Percentiles rank a stretch among this genome's conserved stretches.
Conservation (phyloP, 1,139 yeast genomes). For the Groenewaldozyma auringiensis region DNA sequence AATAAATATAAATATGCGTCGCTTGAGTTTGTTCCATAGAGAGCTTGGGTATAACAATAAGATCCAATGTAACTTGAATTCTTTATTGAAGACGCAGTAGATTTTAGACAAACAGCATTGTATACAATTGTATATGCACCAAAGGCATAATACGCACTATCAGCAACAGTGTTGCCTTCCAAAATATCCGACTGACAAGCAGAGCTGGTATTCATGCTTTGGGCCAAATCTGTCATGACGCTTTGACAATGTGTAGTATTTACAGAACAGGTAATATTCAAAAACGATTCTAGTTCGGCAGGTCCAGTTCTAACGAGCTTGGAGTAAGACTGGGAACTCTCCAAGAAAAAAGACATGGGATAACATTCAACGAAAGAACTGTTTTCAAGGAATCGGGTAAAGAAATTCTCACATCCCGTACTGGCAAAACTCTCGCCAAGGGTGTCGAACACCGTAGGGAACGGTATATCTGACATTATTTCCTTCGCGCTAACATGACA, state of each 20-base stretch:
- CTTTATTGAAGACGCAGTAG: slow-evolving; percentile 1
- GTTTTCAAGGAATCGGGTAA: slow-evolving; percentile 22
- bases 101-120: slow-evolving; percentile 25
- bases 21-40: slow-evolving; percentile 19
- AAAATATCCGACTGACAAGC: slow-evolving; percentile 22
- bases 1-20: slow-evolving; percentile 29
- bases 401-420: slow-evolving; percentile 24
- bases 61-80: slow-evolving; percentile 7
- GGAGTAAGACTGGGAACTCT: slow-evolving; percentile 27
- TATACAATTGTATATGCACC: slow-evolving; percentile 22
- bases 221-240: slow-evolving; percentile 22
- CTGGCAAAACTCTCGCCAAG: slow-evolving; percentile 27
- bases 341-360: slow-evolving; percentile 28
- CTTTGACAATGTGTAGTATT: slow-evolving; percentile 18
- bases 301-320: slow-evolving; percentile 22
- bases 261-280: slow-evolving; percentile 26
- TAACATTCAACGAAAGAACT: slow-evolving; percentile 23
- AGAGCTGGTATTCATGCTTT: slow-evolving; percentile 13
- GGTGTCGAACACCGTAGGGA: slow-evolving; percentile 29
- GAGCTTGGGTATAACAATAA: slow-evolving; percentile 28
- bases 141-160: slow-evolving; percentile 27
- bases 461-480: not conserved
- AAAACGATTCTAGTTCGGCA: slow-evolving; percentile 20
- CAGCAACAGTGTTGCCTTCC: slow-evolving; percentile 26
- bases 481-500: not conserved